Base-by-base conservation (phyloP, 768 basidiomycete genomes). In the Pulveroboletus sp. region DNA sequence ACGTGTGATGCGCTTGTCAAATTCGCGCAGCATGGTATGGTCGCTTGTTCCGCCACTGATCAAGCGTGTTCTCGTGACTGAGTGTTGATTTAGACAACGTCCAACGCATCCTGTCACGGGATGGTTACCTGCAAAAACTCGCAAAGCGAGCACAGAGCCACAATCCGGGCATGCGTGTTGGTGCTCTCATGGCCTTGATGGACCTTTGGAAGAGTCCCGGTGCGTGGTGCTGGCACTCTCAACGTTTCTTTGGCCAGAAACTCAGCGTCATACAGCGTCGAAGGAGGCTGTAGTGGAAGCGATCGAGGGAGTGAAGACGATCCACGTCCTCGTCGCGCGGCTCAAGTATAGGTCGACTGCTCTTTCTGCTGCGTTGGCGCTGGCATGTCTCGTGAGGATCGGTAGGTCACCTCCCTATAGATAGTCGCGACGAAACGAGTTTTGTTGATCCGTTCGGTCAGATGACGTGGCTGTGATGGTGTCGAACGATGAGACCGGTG, bases 21-120 rank as follows among this genome's bases (percentile, higher is more conserved):
- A 9, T 64, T 65, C 14, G 54, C 50, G 27, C 36, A 45, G 12
- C 17, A 61, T 48, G 57, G 64, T 65, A 47, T 9, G 48, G 15
- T n/a, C n/a, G 21, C 6, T 6, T 33, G 21, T 38, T 24, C 8
- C 6, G 2, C 8, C 2, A 15, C 5, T 24, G 15, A 39, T 15
- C n/a, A 17, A 11, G 9, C 21, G 21, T 6, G 12, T 8, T 30
- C 26, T n/a, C 26, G 14, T 32, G 48, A 15, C 21, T 54, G 26
- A 51, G 3, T 15, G 28, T 38, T 18, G 21, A 14, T 6, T 5
- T 11, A 64, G 63, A 15, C 1, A 47, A 64, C 3, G 31, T 56
- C 18, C 52, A n/a, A 14, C 7, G 2, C 6, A 17, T n/a, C n/a
- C 37, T 65, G 30, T 21, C 33, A 1, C 8, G 43, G n/a, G 47